Percentiles rank a stretch among this genome's conserved stretches.
These are phyloP conservation scores for Boletus bicolor DNA, from an alignment of 768 basidiomycete genomes.

Conservation along the genomic window DNA sequence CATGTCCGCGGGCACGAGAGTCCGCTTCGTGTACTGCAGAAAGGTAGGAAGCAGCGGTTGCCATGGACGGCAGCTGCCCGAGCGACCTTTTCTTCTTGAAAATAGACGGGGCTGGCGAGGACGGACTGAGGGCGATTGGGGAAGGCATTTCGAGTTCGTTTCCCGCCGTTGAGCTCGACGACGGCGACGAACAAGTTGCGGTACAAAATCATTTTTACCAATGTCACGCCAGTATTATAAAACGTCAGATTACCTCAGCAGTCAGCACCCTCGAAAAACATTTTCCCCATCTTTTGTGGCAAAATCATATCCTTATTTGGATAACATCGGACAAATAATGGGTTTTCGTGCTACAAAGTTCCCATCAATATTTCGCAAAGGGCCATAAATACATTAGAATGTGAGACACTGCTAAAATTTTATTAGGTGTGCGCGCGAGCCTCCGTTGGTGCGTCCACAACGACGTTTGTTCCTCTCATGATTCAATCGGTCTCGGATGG, in stretches of 20 bases:
- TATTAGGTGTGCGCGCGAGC: neutral
- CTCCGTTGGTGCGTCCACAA: neutral
- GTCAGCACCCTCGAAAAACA: constrained; percentile 1
- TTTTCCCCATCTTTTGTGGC: neutral
- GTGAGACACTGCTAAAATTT: neutral
- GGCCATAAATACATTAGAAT: neutral
- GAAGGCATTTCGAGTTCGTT: constrained; percentile 41
- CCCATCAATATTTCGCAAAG: no score
- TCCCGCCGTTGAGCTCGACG: constrained; percentile 8
- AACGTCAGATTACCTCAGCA: constrained; percentile 26
- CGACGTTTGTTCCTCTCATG: neutral
- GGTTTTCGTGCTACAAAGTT: neutral
- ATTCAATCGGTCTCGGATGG: no score
- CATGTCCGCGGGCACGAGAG: constrained; percentile 55
- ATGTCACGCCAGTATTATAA: constrained; percentile 22
- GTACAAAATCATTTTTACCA: constrained; percentile 6
- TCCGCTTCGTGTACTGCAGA: constrained; percentile 64
- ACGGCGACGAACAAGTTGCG: constrained; percentile 12
- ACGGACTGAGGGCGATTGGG: constrained; percentile 60
- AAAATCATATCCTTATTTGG: neutral
- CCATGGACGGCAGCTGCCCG: constrained; percentile 36
- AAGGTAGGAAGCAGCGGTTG: constrained; percentile 58
- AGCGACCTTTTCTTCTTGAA: constrained; percentile 57
- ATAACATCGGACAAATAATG: neutral
- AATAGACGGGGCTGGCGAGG: constrained; percentile 50